phyloP scores from a whole-genome alignment of 2,329 filamentous ascomycete species.

The Truncatella angustata region DNA sequence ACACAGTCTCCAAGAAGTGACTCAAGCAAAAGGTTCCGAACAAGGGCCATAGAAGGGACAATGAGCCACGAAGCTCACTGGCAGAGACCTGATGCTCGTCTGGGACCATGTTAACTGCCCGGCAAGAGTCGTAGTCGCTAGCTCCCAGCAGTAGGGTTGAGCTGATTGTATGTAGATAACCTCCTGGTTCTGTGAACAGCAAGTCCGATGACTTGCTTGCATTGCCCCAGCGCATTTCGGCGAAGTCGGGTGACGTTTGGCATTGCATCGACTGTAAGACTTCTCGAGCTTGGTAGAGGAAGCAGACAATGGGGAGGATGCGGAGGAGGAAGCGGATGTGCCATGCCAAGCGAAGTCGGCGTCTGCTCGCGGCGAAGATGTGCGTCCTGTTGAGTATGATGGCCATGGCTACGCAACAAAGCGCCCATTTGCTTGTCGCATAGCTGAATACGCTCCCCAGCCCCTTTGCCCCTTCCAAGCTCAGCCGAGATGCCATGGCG shows the following conservation, averaged over 20 bases:
- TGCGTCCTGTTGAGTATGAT: slow-evolving; percentile 87
- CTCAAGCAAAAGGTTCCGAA: slow-evolving; percentile 70
- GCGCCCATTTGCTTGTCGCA: slow-evolving; percentile 86
- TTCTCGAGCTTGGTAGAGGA: slow-evolving; percentile 64
- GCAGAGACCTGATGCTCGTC: slow-evolving; percentile 46
- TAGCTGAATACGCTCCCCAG: slow-evolving; percentile 88
- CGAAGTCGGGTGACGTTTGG: slow-evolving; percentile 77
- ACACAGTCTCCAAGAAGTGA: slow-evolving; percentile 85
- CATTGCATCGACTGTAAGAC: slow-evolving; percentile 86
- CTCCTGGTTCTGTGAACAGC: slow-evolving; percentile 68
- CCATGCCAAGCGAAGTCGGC: slow-evolving; percentile 75
- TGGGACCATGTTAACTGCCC: slow-evolving; percentile 70
- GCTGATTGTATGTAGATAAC: slow-evolving; percentile 69
- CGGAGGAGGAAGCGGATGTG: slow-evolving; percentile 69
- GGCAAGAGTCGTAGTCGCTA: slow-evolving; percentile 72
- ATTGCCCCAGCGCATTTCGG: slow-evolving; percentile 67
- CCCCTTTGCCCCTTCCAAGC: slow-evolving; percentile 62
- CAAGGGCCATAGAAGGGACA: slow-evolving; percentile 73
- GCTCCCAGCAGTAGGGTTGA: slow-evolving; percentile 72
- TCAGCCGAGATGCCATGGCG: slow-evolving; percentile 45
- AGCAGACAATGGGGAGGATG: slow-evolving; percentile 66
- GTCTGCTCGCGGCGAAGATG: slow-evolving; percentile 86
- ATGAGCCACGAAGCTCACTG: slow-evolving; percentile 68
- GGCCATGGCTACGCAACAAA: slow-evolving; percentile 82
- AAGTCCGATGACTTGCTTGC: slow-evolving; percentile 62